A percentile compares a stretch with the other conserved stretches of the same genome.
phyloP scores from a whole-genome alignment of 2,329 filamentous ascomycete species.

The Xylaria sp. region DNA sequence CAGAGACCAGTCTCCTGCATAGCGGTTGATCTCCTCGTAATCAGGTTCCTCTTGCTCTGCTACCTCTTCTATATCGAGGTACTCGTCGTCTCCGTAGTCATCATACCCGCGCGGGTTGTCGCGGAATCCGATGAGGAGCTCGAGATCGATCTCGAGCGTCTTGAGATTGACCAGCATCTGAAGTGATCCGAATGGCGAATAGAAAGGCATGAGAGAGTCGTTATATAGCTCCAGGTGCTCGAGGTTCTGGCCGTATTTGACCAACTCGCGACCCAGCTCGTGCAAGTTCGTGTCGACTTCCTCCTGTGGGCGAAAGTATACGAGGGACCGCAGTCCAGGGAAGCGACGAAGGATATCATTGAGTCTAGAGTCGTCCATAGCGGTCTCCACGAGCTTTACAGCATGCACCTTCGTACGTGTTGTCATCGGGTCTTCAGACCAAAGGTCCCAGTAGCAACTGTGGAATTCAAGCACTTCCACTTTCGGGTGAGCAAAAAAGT shows the following conservation, averaged over 20 bases:
- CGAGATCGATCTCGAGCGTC: conserved; percentile 25
- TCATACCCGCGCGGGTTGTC: neutral
- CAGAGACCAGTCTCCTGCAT: conserved; percentile 23
- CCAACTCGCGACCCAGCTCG: neutral
- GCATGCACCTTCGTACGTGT: neutral
- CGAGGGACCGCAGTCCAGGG: neutral
- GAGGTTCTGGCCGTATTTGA: neutral
- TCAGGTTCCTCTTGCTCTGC: neutral
- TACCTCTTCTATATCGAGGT: neutral
- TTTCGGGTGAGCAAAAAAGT: neutral
- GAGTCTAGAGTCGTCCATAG: neutral
- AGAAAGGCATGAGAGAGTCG: conserved; percentile 1
- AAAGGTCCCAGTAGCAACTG: neutral
- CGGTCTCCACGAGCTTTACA: neutral
- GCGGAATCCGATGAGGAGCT: conserved; percentile 30
- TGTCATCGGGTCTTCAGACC: neutral
- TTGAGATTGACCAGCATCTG: neutral
- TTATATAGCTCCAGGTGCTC: conserved; percentile 14
- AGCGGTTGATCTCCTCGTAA: neutral
- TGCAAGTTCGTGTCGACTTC: neutral
- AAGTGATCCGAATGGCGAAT: neutral
- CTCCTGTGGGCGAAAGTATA: neutral
- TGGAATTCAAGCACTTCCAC: conserved; percentile 5
- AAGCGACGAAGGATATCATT: neutral
- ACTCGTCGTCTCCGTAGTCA: neutral